Conservation (phyloP, 2,329 filamentous ascomycete genomes). For the Arthrinium puccinioides region DNA sequence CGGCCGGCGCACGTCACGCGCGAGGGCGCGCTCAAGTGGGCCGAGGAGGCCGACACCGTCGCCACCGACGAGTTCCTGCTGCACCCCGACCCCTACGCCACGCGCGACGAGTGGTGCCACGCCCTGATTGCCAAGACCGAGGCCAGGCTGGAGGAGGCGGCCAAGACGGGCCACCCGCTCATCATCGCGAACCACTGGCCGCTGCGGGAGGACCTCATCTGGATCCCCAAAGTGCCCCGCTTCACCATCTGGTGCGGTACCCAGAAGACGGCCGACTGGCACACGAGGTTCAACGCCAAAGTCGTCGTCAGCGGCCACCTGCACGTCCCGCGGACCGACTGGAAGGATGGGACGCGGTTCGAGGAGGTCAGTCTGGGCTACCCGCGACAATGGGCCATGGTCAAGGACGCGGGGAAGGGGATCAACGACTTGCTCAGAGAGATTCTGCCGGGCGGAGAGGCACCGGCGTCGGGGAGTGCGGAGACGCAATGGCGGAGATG, state of each 20-base stretch:
- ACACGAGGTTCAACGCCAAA: conserved; percentile 23
- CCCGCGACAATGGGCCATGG: conserved; percentile 27
- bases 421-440: conserved; percentile 27
- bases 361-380: conserved; percentile 30
- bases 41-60: conserved; percentile 25
- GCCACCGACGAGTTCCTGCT: conserved; percentile 30
- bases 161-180: conserved; percentile 10
- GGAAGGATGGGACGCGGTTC: conserved; percentile 27
- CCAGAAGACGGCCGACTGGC: conserved; percentile 26
- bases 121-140: conserved; percentile 19
- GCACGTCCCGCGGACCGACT: conserved; percentile 30
- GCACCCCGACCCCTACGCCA: conserved; percentile 25
- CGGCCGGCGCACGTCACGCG: conserved; percentile 39
- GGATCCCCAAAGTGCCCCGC: conserved; percentile 25
- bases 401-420: conserved; percentile 17
- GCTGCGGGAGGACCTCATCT: conserved; percentile 26
- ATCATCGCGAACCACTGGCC: conserved; percentile 31
- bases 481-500: conserved; percentile 17
- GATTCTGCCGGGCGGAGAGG: conserved; percentile 22
- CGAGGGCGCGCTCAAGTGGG: conserved; percentile 34
- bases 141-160: conserved; percentile 19
- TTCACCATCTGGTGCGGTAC: conserved; percentile 32
- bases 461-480: conserved; percentile 11
- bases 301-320: conserved; percentile 29
- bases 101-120: conserved; percentile 26